Evolutionary conservation across 768 basidiomycete species (phyloP).

Genomic region (Leccinum variicolor): DNA sequence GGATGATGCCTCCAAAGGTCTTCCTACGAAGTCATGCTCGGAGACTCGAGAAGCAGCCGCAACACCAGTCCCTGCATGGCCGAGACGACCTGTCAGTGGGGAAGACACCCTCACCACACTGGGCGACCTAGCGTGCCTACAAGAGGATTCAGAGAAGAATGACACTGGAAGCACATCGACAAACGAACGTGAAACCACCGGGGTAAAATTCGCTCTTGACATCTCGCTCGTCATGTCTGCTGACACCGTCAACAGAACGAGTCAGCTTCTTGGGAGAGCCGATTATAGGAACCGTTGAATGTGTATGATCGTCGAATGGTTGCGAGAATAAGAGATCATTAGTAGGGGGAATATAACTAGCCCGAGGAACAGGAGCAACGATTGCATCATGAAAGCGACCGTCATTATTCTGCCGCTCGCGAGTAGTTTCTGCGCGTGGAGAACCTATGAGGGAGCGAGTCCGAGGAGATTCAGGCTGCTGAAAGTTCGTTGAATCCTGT

Average conservation of each 20-base stretch:
- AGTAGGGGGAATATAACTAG: slow-evolving; percentile 17
- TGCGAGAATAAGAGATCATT: slow-evolving; percentile 9
- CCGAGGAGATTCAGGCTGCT: background rate
- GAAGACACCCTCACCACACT: slow-evolving; percentile 8
- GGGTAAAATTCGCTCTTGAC: background rate
- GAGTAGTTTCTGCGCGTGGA: background rate
- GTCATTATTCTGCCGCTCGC: background rate
- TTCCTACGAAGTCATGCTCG: background rate
- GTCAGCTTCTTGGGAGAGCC: background rate
- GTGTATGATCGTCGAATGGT: slow-evolving; percentile 2
- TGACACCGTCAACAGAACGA: background rate
- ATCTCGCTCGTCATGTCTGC: background rate
- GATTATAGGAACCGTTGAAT: background rate
- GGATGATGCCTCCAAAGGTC: background rate
- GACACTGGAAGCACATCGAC: background rate
- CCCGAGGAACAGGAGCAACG: background rate
- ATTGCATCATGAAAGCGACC: background rate
- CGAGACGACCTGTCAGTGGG: slow-evolving; percentile 7
- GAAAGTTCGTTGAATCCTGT: background rate
- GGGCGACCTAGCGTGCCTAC: slow-evolving; percentile 5
- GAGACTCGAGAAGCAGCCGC: background rate
- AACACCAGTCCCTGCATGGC: background rate
- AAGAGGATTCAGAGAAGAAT: slow-evolving; percentile 5
- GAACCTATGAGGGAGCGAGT: background rate
- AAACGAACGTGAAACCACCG: slow-evolving; percentile 10